Percentiles rank a stretch among this genome's conserved stretches.
Conservation (phyloP, 306 rosid species). For the Ochetophila trinervis region DNA sequence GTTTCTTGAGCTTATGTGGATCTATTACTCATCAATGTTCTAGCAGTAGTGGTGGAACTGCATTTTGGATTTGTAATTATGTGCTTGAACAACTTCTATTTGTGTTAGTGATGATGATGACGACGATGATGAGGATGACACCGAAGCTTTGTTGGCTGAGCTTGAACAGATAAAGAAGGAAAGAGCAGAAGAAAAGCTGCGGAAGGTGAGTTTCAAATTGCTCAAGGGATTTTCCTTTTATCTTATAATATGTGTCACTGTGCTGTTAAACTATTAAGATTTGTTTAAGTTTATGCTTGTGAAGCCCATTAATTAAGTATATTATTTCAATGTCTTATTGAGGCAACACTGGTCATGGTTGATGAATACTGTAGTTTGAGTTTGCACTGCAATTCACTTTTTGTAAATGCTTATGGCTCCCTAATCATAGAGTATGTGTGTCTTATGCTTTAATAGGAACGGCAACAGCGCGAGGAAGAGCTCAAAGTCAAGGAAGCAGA, state of each 20-base stretch:
- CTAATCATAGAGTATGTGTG: constrained; percentile 1
- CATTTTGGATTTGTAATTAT: background rate
- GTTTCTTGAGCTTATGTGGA: background rate
- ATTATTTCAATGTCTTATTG: no score
- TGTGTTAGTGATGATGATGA: constrained; percentile 45
- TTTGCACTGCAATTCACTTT: no score
- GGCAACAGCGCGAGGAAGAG: constrained; percentile 69
- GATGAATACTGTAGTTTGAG: no score
- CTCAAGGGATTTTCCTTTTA: background rate
- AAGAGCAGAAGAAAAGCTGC: constrained; percentile 87
- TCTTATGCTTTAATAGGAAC: constrained; percentile 50
- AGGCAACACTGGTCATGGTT: no score
- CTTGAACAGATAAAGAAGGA: constrained; percentile 97
- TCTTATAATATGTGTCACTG: background rate
- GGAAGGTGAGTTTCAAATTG: constrained; percentile 58
- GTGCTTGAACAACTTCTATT: background rate
- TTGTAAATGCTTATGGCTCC: background rate
- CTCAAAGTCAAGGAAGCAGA: constrained; percentile 87
- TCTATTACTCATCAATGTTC: background rate
- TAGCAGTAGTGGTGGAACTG: background rate
- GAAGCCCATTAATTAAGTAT: no score
- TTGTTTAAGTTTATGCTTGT: no score
- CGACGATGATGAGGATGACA: constrained; percentile 68
- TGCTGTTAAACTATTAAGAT: constrained; percentile 6
- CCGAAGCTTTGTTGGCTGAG: constrained; percentile 90